Conservation (phyloP, 2,329 filamentous ascomycete genomes). For the Penicillium sp. region DNA sequence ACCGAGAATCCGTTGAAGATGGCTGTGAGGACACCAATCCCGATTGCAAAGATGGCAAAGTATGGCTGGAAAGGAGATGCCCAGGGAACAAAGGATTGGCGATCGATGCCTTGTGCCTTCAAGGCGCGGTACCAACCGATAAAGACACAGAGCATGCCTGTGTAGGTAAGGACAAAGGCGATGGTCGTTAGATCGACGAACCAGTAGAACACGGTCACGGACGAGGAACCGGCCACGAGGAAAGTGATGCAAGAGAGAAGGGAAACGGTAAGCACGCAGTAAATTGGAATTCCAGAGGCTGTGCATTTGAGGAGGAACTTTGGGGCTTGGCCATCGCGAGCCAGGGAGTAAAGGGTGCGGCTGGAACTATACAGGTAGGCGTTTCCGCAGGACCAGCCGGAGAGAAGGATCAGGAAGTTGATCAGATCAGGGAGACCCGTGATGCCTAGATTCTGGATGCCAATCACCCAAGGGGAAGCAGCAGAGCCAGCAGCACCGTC, state of each 20-base stretch:
- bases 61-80: slow-evolving; percentile 70
- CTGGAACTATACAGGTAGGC: slow-evolving; percentile 62
- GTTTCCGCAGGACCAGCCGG: slow-evolving; percentile 71
- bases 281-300: slow-evolving; percentile 67
- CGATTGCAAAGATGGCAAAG: slow-evolving; percentile 65
- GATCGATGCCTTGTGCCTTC: slow-evolving; percentile 67
- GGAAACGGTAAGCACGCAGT: slow-evolving; percentile 67
- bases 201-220: slow-evolving; percentile 70
- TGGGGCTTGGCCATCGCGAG: slow-evolving; percentile 56
- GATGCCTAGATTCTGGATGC: slow-evolving; percentile 68
- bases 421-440: slow-evolving; percentile 69
- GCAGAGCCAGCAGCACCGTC: slow-evolving; percentile 64
- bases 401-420: slow-evolving; percentile 74
- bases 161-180: slow-evolving; percentile 51
- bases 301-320: slow-evolving; percentile 62
- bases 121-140: slow-evolving; percentile 72
- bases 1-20: slow-evolving; percentile 66
- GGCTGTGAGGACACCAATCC: slow-evolving; percentile 58
- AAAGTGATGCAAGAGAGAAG: slow-evolving; percentile 71
- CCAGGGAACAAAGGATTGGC: slow-evolving; percentile 67
- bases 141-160: slow-evolving; percentile 69
- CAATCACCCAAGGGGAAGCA: slow-evolving; percentile 73
- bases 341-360: slow-evolving; percentile 54
- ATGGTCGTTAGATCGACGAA: slow-evolving; percentile 62
- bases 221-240: slow-evolving; percentile 65